Base-by-base conservation (phyloP, 164 flowering plant genomes). In the Saururus chinensis region DNA sequence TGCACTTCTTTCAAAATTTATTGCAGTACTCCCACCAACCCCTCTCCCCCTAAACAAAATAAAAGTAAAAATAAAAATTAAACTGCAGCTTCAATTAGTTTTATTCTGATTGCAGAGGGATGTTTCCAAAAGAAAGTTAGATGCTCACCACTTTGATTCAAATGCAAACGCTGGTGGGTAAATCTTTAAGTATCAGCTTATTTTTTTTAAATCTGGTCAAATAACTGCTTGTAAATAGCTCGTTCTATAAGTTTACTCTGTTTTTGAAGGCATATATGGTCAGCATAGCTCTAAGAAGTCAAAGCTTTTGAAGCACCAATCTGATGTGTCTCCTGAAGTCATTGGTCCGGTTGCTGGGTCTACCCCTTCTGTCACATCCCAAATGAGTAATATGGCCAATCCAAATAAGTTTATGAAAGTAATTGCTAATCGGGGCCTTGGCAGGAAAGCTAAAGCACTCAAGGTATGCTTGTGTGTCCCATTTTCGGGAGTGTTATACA, bases 311-410 rank as follows among this genome's bases (percentile, higher is more conserved):
- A 87, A 84, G 72, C 92, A 84, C 60, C 67, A 80, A 41, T 68
- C 71, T 0, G 99, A 90, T 57, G 75, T 72, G 66, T 73, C 82
- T 60, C 81, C 75, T 71, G 96, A 95, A 62, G 77, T 69, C 62
- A 60, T 70, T 24, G 62, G 72, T 72, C 84, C 83, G 17, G 62
- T 70, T 56, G 66, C 60, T 72, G 89, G 86, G 30, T 78, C 96
- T 52, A 73, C 83, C 68, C 86, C 99, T 75, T 91, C 95, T 22
- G 95, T 72, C 59, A 87, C 90, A 37, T 95, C 97, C 42, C 99
- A 93, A 66, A 82, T 92, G 93, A 89, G 95, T 76, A 90, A 93
- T 70, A 84, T 93, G 89, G 74, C 97, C 68, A 81, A 81, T 73
- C 79, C 88, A 56, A 93, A 69, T 75, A 91, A 82, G 76, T 68